Evolutionary conservation across 768 basidiomycete genomes (phyloP).

Genomic region (Neoboletus brunneissimus): DNA sequence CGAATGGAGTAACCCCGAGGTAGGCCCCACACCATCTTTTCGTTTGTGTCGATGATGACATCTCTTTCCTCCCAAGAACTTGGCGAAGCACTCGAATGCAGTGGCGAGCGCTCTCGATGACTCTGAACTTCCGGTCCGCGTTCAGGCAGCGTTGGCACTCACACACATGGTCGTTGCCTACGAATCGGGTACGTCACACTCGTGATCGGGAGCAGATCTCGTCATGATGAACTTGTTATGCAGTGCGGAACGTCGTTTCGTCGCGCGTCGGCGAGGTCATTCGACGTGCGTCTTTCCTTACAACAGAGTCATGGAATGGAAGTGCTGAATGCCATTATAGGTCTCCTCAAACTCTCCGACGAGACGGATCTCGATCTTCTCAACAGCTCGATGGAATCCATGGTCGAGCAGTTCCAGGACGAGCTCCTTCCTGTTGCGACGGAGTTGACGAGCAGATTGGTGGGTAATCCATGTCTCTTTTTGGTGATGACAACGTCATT

Average conservation of each 20-base stretch:
- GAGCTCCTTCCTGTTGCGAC: constrained; percentile 84
- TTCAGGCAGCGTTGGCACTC: constrained; percentile 78
- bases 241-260: constrained; percentile 67
- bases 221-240: background rate
- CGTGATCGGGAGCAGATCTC: background rate
- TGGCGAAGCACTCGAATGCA: constrained; percentile 62
- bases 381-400: constrained; percentile 77
- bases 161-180: constrained; percentile 70
- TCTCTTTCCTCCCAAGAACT: constrained; percentile 40
- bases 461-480: constrained; percentile 34
- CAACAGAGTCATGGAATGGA: background rate
- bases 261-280: constrained; percentile 85
- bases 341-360: constrained; percentile 85
- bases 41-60: background rate
- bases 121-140: constrained; percentile 75
- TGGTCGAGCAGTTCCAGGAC: constrained; percentile 82
- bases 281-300: constrained; percentile 50
- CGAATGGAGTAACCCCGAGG: constrained; percentile 61
- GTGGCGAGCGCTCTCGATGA: constrained; percentile 73
- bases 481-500: background rate
- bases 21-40: constrained; percentile 25
- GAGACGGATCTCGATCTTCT: constrained; percentile 87
- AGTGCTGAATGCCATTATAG: constrained; percentile 35
- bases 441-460: constrained; percentile 73
- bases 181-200: constrained; percentile 50